Conservation (phyloP, 805 yeast species). For the Tetrapisispora pingtungensis region DNA sequence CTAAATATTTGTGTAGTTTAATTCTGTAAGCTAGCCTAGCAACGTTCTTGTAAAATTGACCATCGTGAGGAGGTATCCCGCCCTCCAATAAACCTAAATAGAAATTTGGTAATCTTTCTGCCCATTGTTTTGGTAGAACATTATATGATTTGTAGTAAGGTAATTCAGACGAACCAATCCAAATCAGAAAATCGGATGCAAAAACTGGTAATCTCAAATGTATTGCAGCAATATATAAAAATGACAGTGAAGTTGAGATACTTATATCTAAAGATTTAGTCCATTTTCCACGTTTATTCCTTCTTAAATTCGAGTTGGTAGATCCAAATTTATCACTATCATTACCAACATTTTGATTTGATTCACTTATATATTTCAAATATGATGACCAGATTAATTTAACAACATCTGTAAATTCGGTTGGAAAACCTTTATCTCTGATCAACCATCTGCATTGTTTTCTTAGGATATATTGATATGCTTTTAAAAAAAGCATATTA, state of each 20-base stretch:
- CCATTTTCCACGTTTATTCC: constrained; percentile 4
- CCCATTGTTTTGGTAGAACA: constrained; percentile 32
- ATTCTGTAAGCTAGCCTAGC: constrained; percentile 8
- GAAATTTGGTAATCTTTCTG: constrained; percentile 32
- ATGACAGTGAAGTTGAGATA: constrained; percentile 23
- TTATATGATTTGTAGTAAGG: constrained; percentile 39
- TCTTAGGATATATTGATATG: constrained; percentile 43
- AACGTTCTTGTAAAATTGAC: constrained; percentile 29
- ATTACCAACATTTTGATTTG: constrained; percentile 5
- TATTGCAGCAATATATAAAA: constrained; percentile 44
- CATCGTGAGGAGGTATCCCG: constrained; percentile 30
- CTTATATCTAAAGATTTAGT: constrained; percentile 10
- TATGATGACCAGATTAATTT: constrained; percentile 32
- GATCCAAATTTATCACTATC: constrained; percentile 9
- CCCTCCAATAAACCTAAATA: constrained; percentile 34
- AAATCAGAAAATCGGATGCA: constrained; percentile 36
- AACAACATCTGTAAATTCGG: constrained; percentile 25
- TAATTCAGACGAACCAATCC: constrained; percentile 35
- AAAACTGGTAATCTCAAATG: constrained; percentile 42
- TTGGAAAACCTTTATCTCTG: constrained; percentile 24
- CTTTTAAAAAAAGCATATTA: constrained; percentile 33
- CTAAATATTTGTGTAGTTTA: constrained; percentile 8
- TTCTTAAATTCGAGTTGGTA: not conserved
- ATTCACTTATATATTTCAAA: constrained; percentile 10
- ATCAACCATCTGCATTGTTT: constrained; percentile 38